Conservation (phyloP, 345 rosid species). For the Populus alba region DNA sequence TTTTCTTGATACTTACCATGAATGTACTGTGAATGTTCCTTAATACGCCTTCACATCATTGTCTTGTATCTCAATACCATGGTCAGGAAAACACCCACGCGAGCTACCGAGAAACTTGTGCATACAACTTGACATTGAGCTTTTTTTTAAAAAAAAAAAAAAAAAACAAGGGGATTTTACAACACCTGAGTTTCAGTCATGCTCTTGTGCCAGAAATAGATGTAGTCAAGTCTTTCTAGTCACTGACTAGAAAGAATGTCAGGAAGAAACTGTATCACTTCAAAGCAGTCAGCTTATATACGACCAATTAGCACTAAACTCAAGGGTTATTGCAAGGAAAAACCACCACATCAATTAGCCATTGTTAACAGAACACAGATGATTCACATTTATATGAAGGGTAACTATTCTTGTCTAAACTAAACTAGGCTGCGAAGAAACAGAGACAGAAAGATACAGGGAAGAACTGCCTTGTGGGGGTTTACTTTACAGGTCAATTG, state of each 20-base stretch:
- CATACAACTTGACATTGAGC: background rate
- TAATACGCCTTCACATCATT: background rate
- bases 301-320: background rate
- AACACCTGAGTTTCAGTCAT: background rate
- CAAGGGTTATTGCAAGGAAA: background rate
- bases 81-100: background rate
- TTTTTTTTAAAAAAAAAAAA: too few relatives aligned
- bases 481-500: slow-evolving; percentile 25
- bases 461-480: background rate
- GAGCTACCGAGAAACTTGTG: background rate
- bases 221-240: background rate
- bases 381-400: slow-evolving; percentile 9
- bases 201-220: background rate
- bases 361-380: slow-evolving; percentile 19
- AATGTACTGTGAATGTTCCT: background rate
- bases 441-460: background rate
- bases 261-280: background rate
- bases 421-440: background rate
- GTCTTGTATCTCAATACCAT: background rate
- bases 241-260: background rate
- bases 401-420: slow-evolving; percentile 13
- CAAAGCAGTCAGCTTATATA: background rate
- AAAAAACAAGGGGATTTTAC: background rate
- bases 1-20: too few relatives aligned
- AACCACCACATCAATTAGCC: background rate